Base-by-base conservation (phyloP, 805 yeast genomes). In the Nakazawaea ishiwadae region DNA sequence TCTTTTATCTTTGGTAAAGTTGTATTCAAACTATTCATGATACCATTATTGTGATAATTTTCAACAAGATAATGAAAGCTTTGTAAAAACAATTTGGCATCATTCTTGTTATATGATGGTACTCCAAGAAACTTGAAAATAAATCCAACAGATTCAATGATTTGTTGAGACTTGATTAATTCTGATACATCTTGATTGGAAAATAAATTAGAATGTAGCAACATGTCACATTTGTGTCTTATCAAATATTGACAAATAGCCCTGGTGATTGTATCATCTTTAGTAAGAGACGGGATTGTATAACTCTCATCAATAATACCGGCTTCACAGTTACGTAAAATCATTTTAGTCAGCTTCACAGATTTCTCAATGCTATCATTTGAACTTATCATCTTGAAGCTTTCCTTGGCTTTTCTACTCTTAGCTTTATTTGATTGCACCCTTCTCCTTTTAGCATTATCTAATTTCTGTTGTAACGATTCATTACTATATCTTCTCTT, bases 401-500 rank as follows among this genome's bases (percentile, higher is more conserved):
- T 27, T 24, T 39, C 35, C 7, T 29, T 15, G 30, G 44, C 44
- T 19, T 39, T 35, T 20, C 23, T 16, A 19, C 44, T 35, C 31
- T 40, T 40, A 3, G 32, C 34, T 3, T 15, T 20, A 18, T 28
- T 19, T 10, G 31, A 14, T 16, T 35, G 19, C 7, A 10, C 10
- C 24, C 39, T 40, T 19, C 44, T 35, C 30, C 17, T 4, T 12
- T 27, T 9, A 2, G 44, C 44, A 23, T 23, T 31, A 10, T 40
- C 44, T 14, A 40, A 17, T 17, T 30, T 28, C 14, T 11, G 5
- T n/a, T 29, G 35, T 24, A 40, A 30, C 1, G 27, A 9, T 15
- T 40, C 44, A 21, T 34, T 40, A 18, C 44, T 40, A 16, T 24
- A 24, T 20, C 40, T 16, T n/a, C 44, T 24, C 23, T 20, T 31